Evolutionary conservation across 2,329 filamentous ascomycete genomes (phyloP).

Genomic region (Talaromyces sp.): DNA sequence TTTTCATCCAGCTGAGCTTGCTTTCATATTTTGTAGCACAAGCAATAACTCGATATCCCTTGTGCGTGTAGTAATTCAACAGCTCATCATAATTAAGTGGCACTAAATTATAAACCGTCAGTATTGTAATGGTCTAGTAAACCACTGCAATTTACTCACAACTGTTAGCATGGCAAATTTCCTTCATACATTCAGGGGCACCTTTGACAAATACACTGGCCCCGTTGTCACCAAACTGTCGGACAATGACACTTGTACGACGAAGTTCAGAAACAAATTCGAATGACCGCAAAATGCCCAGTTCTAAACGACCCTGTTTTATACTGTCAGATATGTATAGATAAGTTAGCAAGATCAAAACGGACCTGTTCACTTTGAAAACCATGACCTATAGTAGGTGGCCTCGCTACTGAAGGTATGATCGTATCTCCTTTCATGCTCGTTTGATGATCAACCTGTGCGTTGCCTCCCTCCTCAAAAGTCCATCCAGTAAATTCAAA

Average conservation of each 20-base stretch:
- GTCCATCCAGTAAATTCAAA: conserved; percentile 94
- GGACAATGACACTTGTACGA: conserved; percentile 85
- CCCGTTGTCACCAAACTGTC: conserved; percentile 77
- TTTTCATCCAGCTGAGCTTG: conserved; percentile 87
- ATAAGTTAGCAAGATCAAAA: neutral
- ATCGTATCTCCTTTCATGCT: conserved; percentile 72
- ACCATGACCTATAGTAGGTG: conserved; percentile 58
- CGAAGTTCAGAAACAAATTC: conserved; percentile 93
- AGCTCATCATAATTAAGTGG: conserved; percentile 86
- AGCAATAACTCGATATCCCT: conserved; percentile 93
- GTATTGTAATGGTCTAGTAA: neutral
- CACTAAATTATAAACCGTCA: conserved; percentile 41
- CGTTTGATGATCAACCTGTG: conserved; percentile 53
- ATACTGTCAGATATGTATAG: neutral
- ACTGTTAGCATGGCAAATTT: conserved; percentile 79
- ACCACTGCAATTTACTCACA: conserved; percentile 48
- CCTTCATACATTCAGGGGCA: conserved; percentile 91
- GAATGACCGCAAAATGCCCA: conserved; percentile 86
- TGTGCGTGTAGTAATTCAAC: conserved; percentile 84
- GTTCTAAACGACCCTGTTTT: conserved; percentile 57
- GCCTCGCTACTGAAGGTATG: conserved; percentile 76
- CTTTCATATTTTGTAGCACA: conserved; percentile 85
- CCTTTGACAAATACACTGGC: conserved; percentile 93
- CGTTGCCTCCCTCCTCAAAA: conserved; percentile 76
- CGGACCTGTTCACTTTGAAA: conserved; percentile 9